phyloP scores from a whole-genome alignment of 2,329 filamentous ascomycete genomes.

The Aspergillus jensenii region DNA sequence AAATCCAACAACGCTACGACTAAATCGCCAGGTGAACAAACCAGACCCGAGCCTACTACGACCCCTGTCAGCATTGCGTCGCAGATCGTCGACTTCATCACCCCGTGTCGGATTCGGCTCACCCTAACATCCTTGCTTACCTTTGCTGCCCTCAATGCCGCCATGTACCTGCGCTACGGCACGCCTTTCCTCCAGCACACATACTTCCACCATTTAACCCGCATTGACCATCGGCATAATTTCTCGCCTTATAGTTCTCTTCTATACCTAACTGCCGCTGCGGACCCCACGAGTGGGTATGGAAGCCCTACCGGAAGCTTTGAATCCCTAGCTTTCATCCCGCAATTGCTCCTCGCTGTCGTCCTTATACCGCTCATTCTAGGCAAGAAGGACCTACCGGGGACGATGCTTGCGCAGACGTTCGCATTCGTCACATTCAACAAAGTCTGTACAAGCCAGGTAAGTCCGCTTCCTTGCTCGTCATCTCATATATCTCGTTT shows the following conservation, averaged over 20 bases:
- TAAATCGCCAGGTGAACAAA: neutral
- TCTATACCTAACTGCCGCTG: constrained; percentile 79
- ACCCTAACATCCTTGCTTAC: constrained; percentile 65
- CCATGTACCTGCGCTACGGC: constrained; percentile 81
- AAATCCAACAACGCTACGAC: neutral
- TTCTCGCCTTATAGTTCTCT: constrained; percentile 95
- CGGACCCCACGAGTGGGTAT: constrained; percentile 33
- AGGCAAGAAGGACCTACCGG: constrained; percentile 77
- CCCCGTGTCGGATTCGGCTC: constrained; percentile 37
- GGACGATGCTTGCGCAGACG: constrained; percentile 89
- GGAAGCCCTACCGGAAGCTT: constrained; percentile 38
- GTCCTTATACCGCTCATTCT: constrained; percentile 72
- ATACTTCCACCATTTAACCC: constrained; percentile 86
- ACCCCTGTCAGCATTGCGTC: constrained; percentile 6
- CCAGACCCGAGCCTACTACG: neutral
- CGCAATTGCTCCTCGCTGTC: constrained; percentile 79
- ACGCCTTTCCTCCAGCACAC: constrained; percentile 82
- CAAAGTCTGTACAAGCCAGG: constrained; percentile 98
- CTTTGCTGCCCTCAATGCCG: constrained; percentile 70
- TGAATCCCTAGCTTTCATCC: constrained; percentile 83
- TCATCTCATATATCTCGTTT: neutral
- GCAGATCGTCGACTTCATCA: constrained; percentile 36
- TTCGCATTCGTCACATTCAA: constrained; percentile 98
- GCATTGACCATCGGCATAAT: constrained; percentile 96
- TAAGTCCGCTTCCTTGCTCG: constrained; percentile 43